Conservation (phyloP, 345 rosid genomes). For the Eucalyptus erythrocorys region DNA sequence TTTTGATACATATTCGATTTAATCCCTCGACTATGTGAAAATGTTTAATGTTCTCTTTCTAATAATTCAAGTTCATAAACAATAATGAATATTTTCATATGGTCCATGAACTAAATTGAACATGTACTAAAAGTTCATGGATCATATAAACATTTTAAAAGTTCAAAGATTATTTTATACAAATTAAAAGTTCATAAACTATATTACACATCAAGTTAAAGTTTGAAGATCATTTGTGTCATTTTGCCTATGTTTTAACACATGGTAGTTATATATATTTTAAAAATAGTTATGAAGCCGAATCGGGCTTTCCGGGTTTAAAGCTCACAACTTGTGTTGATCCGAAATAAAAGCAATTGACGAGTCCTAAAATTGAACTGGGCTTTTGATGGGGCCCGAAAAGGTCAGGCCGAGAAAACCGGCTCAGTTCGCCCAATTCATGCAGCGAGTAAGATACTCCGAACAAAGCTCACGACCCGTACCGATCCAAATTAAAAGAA, state of each 20-base stretch:
- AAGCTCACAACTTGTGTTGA: not conserved
- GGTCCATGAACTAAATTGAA: accelerated
- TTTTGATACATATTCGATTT: accelerated
- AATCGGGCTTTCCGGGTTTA: not conserved
- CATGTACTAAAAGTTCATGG: too few species aligned
- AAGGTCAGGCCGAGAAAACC: not conserved
- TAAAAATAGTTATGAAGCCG: not conserved
- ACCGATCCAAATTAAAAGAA: not conserved
- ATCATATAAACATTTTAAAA: too few species aligned
- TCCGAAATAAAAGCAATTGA: not conserved
- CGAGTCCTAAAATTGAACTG: not conserved
- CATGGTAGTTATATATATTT: too few species aligned
- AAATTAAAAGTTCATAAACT: accelerated
- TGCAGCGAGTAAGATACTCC: too few species aligned
- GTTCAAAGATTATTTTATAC: too few species aligned
- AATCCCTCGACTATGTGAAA: accelerated
- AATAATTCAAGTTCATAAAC: accelerated
- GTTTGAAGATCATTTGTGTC: accelerated
- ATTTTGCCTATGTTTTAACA: not conserved
- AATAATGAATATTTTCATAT: too few species aligned
- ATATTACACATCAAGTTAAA: accelerated
- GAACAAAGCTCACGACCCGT: not conserved
- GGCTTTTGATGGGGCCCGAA: not conserved
- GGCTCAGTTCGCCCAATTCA: not conserved
- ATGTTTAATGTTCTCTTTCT: too few species aligned